phyloP scores from a whole-genome alignment of 441 rosid genomes.

The Euphorbia corollata region DNA sequence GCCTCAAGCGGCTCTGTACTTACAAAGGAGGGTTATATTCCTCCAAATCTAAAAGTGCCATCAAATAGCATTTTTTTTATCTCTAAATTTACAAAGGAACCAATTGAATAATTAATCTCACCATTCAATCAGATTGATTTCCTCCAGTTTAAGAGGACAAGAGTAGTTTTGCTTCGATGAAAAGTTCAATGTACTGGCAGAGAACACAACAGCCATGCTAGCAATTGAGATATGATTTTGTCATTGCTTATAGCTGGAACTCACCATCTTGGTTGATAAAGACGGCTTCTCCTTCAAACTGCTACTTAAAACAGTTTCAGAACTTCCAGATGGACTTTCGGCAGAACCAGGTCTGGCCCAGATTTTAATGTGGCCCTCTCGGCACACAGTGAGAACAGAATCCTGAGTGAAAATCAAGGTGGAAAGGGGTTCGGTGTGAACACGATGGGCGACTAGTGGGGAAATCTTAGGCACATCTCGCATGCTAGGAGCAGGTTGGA shows the following conservation, averaged over 20 bases:
- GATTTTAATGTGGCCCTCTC: slow-evolving; percentile 85
- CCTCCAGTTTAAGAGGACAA: not conserved
- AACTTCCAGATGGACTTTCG: slow-evolving; percentile 47
- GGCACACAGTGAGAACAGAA: slow-evolving; percentile 71
- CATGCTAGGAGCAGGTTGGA: slow-evolving; percentile 87
- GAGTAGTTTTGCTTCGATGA: slow-evolving; percentile 7
- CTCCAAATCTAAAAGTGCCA: slow-evolving; percentile 29
- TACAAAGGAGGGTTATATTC: slow-evolving; percentile 33
- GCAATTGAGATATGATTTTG: slow-evolving; percentile 27
- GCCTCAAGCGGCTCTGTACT: slow-evolving; percentile 32
- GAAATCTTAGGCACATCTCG: slow-evolving; percentile 86
- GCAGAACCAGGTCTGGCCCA: slow-evolving; percentile 75
- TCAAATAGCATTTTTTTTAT: slow-evolving; percentile 27
- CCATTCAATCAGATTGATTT: slow-evolving; percentile 21
- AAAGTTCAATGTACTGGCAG: slow-evolving; percentile 31
- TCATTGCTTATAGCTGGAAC: slow-evolving; percentile 59
- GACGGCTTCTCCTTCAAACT: slow-evolving; percentile 62
- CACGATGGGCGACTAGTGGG: slow-evolving; percentile 77
- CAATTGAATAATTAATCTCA: slow-evolving; percentile 30
- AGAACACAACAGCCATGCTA: slow-evolving; percentile 26
- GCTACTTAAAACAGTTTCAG: slow-evolving; percentile 45
- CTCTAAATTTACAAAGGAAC: slow-evolving; percentile 38
- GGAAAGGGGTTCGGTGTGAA: slow-evolving; percentile 84
- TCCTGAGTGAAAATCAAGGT: slow-evolving; percentile 78
- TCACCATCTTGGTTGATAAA: slow-evolving; percentile 44